Percentiles rank a stretch among this genome's conserved stretches.
Conservation (phyloP, 108 stramenopile genomes). For the Skeletonema costatum region DNA sequence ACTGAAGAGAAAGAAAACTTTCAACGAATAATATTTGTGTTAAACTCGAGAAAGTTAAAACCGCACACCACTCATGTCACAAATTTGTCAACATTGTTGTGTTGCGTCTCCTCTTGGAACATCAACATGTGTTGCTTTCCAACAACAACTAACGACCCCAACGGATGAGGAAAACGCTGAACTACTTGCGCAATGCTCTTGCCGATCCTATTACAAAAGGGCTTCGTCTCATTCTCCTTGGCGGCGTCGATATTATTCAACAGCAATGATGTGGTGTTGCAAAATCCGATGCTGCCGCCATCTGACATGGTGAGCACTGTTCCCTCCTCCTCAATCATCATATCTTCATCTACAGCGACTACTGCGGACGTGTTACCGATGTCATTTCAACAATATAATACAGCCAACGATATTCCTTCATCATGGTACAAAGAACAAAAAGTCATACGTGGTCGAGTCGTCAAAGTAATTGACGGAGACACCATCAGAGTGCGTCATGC, state of each 20-base stretch:
- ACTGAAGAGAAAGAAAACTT: too few species aligned
- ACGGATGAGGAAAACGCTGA: too few species aligned
- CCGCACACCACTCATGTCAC: too few species aligned
- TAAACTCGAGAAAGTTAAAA: neutral
- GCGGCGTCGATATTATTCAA: neutral
- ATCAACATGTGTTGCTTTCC: too few species aligned
- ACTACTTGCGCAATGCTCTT: neutral
- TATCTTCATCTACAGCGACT: neutral
- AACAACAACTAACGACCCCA: too few species aligned
- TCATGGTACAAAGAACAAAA: constrained; percentile 28
- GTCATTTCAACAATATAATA: constrained; percentile 46
- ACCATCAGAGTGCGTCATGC: constrained; percentile 51
- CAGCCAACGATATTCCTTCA: constrained; percentile 60
- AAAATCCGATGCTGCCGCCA: neutral
- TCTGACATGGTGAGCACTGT: neutral
- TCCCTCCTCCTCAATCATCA: neutral
- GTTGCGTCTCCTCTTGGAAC: too few species aligned
- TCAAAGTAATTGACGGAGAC: constrained; percentile 70
- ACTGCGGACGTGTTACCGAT: constrained; percentile 11
- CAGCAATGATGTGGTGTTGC: neutral
- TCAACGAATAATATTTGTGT: too few species aligned
- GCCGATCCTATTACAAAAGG: neutral
- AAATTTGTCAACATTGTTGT: too few species aligned
- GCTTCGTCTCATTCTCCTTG: neutral
- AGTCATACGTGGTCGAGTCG: constrained; percentile 53